Evolutionary conservation across 2,329 filamentous ascomycete species (phyloP).

Genomic region (Exophiala bonariae): DNA sequence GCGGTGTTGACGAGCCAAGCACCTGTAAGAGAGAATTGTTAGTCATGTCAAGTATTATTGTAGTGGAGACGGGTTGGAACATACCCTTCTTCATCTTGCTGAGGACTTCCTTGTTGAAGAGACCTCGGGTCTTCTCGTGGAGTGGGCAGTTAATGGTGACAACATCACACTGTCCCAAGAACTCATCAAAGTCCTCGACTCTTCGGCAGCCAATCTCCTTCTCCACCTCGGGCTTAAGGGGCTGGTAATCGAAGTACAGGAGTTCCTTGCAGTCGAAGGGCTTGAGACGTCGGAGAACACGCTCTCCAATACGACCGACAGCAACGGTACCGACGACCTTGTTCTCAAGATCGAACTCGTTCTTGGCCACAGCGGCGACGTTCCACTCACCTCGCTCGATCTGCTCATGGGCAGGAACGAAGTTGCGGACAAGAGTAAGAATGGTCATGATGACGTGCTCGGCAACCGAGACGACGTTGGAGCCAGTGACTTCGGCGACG

Average conservation of each 20-base stretch:
- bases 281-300: slow-evolving; percentile 93
- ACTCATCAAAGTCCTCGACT: slow-evolving; percentile 86
- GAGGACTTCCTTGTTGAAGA: slow-evolving; percentile 99
- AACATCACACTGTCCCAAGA: slow-evolving; percentile 90
- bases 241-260: slow-evolving; percentile 99
- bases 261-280: slow-evolving; percentile 99
- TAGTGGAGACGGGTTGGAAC: slow-evolving; percentile 29
- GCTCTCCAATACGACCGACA: slow-evolving; percentile 96
- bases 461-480: slow-evolving; percentile 96
- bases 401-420: slow-evolving; percentile 94
- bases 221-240: slow-evolving; percentile 79
- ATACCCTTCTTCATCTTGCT: slow-evolving; percentile 96
- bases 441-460: slow-evolving; percentile 99
- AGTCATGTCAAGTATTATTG: slow-evolving; percentile 7
- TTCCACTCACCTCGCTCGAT: slow-evolving; percentile 89
- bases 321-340: slow-evolving; percentile 98
- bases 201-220: slow-evolving; percentile 93
- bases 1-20: slow-evolving; percentile 98
- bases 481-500: slow-evolving; percentile 95
- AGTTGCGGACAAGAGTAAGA: slow-evolving; percentile 93
- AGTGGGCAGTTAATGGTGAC: slow-evolving; percentile 99
- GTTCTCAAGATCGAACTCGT: slow-evolving; percentile 95
- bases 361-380: slow-evolving; percentile 93
- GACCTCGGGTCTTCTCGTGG: slow-evolving; percentile 92
- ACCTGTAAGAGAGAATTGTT: slow-evolving; percentile 48